A percentile compares a stretch with the other conserved stretches of the same genome.
Evolutionary conservation across 129 eudicot genomes (phyloP).

Genomic region (Rutidosis leptorrhynchoides): DNA sequence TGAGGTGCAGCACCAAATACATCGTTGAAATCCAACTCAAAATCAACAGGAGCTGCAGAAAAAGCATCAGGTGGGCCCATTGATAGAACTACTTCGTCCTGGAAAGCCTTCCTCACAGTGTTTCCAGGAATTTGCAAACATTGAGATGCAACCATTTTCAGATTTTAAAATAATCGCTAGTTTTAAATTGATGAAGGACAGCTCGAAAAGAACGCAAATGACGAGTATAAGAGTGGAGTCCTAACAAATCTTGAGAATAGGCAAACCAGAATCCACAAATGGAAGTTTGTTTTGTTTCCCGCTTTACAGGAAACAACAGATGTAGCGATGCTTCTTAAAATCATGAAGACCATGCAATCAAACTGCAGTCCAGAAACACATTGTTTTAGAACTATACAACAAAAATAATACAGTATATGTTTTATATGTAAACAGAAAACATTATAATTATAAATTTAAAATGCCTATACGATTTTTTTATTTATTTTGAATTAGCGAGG

Average conservation of each 20-base stretch:
- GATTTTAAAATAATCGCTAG: constrained; percentile 2
- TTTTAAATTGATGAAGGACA: constrained; percentile 41
- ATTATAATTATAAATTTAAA: too few relatives aligned
- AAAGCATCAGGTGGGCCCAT: constrained; percentile 32
- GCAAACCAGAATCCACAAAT: constrained; percentile 46
- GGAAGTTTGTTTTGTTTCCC: constrained; percentile 60
- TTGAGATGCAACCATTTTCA: constrained; percentile 57
- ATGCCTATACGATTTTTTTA: too few relatives aligned
- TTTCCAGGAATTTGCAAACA: constrained; percentile 30
- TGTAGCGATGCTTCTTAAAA: constrained; percentile 51
- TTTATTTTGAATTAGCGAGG: too few relatives aligned
- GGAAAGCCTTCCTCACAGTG: constrained; percentile 33
- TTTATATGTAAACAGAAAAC: background rate
- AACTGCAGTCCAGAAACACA: constrained; percentile 37
- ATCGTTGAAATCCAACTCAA: constrained; percentile 63
- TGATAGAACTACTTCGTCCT: constrained; percentile 32
- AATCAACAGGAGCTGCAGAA: constrained; percentile 40
- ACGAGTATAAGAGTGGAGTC: constrained; percentile 27
- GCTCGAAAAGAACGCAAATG: constrained; percentile 29
- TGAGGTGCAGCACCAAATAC: constrained; percentile 58
- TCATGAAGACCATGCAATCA: constrained; percentile 59
- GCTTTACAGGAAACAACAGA: constrained; percentile 58
- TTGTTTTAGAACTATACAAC: constrained; percentile 18
- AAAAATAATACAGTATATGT: background rate
- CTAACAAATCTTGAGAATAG: constrained; percentile 42